A percentile compares a stretch with the other conserved stretches of the same genome.
phyloP scores from a whole-genome alignment of 1,284 basidiomycete species.

The Ceratorhiza oryzae-sativae region DNA sequence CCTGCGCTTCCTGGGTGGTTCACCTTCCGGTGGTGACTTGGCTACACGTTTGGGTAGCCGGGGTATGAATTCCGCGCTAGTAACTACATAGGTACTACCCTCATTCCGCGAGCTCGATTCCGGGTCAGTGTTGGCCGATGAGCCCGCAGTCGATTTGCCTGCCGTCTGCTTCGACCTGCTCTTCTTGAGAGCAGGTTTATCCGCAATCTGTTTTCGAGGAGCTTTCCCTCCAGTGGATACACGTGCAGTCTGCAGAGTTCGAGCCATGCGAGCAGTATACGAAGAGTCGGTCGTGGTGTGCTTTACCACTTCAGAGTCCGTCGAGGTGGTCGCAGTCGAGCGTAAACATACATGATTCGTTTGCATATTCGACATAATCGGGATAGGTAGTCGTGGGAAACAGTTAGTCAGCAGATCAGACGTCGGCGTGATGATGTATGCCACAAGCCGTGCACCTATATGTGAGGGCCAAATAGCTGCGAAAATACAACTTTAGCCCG shows the following conservation, averaged over 20 bases:
- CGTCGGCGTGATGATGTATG: not conserved
- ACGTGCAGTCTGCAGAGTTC: constrained; percentile 40
- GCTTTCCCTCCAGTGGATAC: constrained; percentile 34
- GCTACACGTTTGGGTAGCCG: constrained; percentile 9
- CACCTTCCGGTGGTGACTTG: not conserved
- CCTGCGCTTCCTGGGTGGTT: not conserved
- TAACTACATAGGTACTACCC: constrained; percentile 15
- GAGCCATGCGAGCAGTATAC: constrained; percentile 32
- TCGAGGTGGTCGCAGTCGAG: not conserved
- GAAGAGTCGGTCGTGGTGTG: not conserved
- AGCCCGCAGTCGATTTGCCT: constrained; percentile 2
- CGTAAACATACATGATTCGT: not conserved
- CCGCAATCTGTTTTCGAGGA: constrained; percentile 3
- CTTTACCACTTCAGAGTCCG: not conserved
- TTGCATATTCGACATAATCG: not conserved
- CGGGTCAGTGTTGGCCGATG: not conserved
- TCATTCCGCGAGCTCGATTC: not conserved
- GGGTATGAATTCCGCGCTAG: constrained; percentile 29
- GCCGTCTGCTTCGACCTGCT: constrained; percentile 1
- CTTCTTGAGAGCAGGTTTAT: not conserved
- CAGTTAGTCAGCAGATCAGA: too few species aligned
- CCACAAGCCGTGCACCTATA: too few species aligned
- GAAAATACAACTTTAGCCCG: too few species aligned
- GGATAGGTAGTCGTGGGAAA: not conserved
- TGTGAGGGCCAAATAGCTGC: too few species aligned